Evolutionary conservation across 768 basidiomycete genomes (phyloP), one percentile per base, ranked within the genome.

Genomic region (Mycena filopes): DNA sequence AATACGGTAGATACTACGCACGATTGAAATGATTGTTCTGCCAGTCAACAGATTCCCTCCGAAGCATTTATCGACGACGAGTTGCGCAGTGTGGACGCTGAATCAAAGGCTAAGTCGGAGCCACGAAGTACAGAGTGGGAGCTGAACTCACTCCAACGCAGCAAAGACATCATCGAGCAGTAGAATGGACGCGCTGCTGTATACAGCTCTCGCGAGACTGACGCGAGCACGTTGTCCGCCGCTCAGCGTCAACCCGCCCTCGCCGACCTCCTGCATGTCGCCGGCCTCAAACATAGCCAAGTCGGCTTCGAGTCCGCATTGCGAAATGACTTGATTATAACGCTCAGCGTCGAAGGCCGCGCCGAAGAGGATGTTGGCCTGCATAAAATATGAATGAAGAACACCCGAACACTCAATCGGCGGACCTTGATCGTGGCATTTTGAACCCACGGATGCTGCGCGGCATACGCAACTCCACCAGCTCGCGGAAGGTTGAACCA

Each of bases 291-390:
- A 85, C 61, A 92, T 78, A 28, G 86, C 82, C 4, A 95, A 77
- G 73, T 95, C 94, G 7, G 83, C 82, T 64, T 90, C 88, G 40
- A 95, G 80, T 58, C 87, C 92, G 23, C 93, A 88, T 74, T 94
- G 92, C 16, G 83, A 77, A 42, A 97, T 77, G 3, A 90, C 93
- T 72, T 88, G 86, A 81, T 89, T 89, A 73, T 96, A 96, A 10
- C 90, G 83, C 60, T 84, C 86, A 71, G 91, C 88, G 45, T 96
- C 91, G 64, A 88, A 94, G 0, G 87, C 83, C 13, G 87, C 79
- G 38, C 94, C 94, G 65, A 97, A 96, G 48, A 92, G 76, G 63
- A 97, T 91, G 71, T 96, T 97, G 47, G 93, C 91, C 75, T 86
- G 9, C 25, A 29, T 31, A 36, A 26, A n/a, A 23, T n/a, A 33